Evolutionary conservation across 169 alveolate genomes (phyloP).

Genomic region (Toxoplasma gondii): DNA sequence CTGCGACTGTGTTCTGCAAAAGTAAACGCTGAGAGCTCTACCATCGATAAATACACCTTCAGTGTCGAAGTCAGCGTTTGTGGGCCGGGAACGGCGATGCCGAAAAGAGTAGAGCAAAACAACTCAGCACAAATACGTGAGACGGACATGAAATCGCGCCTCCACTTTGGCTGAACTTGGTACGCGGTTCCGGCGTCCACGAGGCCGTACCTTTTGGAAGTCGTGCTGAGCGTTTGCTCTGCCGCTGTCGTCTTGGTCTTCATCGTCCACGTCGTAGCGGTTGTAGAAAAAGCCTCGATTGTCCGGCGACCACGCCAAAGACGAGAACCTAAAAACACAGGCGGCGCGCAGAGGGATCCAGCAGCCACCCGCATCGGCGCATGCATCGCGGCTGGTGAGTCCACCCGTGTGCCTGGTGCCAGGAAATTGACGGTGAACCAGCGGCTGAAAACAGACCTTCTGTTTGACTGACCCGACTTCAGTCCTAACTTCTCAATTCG

Average conservation of each 20-base stretch:
- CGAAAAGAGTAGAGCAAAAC: too few relatives aligned
- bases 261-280: slow-evolving; percentile 34
- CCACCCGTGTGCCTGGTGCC: not conserved
- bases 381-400: not conserved
- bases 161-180: too few relatives aligned
- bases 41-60: too few relatives aligned
- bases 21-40: too few relatives aligned
- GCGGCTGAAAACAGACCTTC: not conserved
- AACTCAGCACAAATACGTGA: too few relatives aligned
- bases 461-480: too few relatives aligned
- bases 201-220: slow-evolving; percentile 37
- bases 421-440: not conserved
- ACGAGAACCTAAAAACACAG: slow-evolving; percentile 45
- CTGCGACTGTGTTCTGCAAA: too few relatives aligned
- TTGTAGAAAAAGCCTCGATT: slow-evolving; percentile 29
- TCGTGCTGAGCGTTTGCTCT: slow-evolving; percentile 43
- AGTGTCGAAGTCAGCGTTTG: too few relatives aligned
- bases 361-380: not conserved
- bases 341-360: not conserved
- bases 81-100: too few relatives aligned
- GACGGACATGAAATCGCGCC: too few relatives aligned
- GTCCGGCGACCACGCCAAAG: slow-evolving; percentile 45
- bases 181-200: too few relatives aligned
- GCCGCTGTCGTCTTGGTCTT: slow-evolving; percentile 37
- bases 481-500: too few relatives aligned